Evolutionary conservation across 2,329 filamentous ascomycete species (phyloP), one percentile per base, ranked within the genome.

Genomic region (Fusarium duplospermum): DNA sequence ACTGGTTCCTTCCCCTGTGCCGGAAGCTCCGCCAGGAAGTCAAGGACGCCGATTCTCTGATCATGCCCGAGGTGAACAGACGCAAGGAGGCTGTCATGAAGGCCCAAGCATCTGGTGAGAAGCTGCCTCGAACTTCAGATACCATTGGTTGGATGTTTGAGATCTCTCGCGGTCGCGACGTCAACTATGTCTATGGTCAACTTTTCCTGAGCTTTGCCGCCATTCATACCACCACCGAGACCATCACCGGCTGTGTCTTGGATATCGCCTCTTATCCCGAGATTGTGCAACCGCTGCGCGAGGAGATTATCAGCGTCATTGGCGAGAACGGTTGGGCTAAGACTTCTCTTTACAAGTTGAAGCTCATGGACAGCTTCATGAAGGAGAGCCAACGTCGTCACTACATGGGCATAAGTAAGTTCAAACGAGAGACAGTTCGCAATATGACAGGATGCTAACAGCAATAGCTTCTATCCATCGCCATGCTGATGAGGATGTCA

Each of bases 131-230:
- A 66, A 75, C 80, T 13, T 78, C 83, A 4, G 84, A 86, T 69
- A 80, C 82, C 3, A 79, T 86, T 27, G 84, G 84, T 24, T 87
- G 85, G 85, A 82, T 86, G 67, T 81, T 85, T 31, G 82, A 85
- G 35, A 71, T 80, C 16, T 78, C 82, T 5, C 77, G 79, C 16
- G 56, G 29, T 5, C 63, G 64, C 33, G 36, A 66, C n/a, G 67
- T 69, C 27, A 66, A 69, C 29, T 66, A 69, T 31, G 63, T 57
- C 84, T 61, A 90, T 81, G 64, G 36, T 93, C 93, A 95, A 77
- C 87, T 94, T 4, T 67, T 36, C 14, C 13, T 57, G 20, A 57
- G 52, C 52, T 57, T 57, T 18, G 52, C 52, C 3, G 52, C 29
- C 29, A 57, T 35, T 24, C 52, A 57, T 6, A 57, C 52, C 20